These are phyloP conservation scores for Strigomonas culicis DNA, from an alignment of 208 protist species.

Conservation along the genomic window DNA sequence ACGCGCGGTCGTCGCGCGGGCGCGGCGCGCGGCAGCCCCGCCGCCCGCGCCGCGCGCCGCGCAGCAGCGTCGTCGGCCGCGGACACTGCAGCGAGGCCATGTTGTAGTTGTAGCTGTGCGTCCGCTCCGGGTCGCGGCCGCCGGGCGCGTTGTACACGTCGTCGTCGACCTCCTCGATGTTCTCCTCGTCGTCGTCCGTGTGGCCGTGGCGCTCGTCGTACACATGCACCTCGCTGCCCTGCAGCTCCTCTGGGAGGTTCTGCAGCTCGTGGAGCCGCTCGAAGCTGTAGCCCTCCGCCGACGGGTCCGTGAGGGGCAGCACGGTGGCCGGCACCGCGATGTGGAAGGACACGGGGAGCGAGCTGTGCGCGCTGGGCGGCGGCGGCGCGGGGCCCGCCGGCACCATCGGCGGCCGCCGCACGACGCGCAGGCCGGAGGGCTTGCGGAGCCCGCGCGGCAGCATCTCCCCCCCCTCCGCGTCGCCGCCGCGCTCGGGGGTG, in stretches of 20 bases:
- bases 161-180: slow-evolving; percentile 10
- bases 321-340: slow-evolving; percentile 12
- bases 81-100: not conserved
- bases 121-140: not conserved
- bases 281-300: slow-evolving; percentile 16
- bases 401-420: slow-evolving; percentile 16
- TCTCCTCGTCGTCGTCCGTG: slow-evolving; percentile 5
- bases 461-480: not conserved
- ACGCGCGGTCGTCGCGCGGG: not conserved
- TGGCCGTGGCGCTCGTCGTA: slow-evolving; percentile 3
- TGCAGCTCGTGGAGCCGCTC: slow-evolving; percentile 28
- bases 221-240: slow-evolving; percentile 24
- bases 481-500: not conserved
- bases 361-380: slow-evolving; percentile 1
- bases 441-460: not conserved
- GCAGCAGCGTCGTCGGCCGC: not conserved
- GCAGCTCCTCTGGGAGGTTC: slow-evolving; percentile 27
- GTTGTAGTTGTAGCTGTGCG: slow-evolving; percentile 12
- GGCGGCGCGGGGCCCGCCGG: slow-evolving; percentile 3
- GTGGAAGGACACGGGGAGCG: slow-evolving; percentile 5
- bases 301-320: slow-evolving; percentile 8
- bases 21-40: not conserved
- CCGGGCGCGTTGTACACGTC: not conserved
- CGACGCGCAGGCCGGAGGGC: slow-evolving; percentile 4
- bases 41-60: slow-evolving; percentile 3